phyloP scores from a whole-genome alignment of 2,329 filamentous ascomycete genomes.

The Aspergillus sergii region DNA sequence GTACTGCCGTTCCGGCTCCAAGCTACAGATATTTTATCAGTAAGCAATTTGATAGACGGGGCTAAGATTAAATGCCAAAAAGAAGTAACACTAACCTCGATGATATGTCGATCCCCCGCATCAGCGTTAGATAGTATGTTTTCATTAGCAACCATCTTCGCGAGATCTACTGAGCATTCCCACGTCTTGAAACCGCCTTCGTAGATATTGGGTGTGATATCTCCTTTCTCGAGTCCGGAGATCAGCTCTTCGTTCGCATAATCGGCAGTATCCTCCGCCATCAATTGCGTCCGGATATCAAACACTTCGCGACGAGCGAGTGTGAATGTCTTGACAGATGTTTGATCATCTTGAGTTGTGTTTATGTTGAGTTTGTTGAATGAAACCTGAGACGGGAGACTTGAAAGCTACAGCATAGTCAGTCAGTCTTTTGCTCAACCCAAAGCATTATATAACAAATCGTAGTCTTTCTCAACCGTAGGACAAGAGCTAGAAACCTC shows the following conservation, averaged over 20 bases:
- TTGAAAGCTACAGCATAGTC: conserved; percentile 47
- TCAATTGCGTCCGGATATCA: conserved; percentile 65
- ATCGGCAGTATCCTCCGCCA: conserved; percentile 57
- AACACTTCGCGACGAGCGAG: conserved; percentile 64
- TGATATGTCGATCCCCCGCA: conserved; percentile 41
- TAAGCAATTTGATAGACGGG: background rate
- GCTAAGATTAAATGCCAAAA: background rate
- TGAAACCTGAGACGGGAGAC: conserved; percentile 61
- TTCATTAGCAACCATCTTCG: conserved; percentile 37
- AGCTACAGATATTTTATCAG: conserved; percentile 42
- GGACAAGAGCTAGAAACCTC: background rate
- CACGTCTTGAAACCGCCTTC: conserved; percentile 71
- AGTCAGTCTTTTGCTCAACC: background rate
- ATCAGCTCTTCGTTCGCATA: conserved; percentile 48
- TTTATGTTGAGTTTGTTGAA: conserved; percentile 56
- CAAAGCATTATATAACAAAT: background rate
- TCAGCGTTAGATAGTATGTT: conserved; percentile 10
- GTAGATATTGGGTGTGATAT: conserved; percentile 63
- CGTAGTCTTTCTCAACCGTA: conserved; percentile 10
- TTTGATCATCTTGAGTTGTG: conserved; percentile 19
- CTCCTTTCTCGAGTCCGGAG: conserved; percentile 55
- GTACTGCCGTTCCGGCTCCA: conserved; percentile 66
- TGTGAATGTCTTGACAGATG: conserved; percentile 18
- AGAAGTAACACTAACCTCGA: conserved; percentile 33
- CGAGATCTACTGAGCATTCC: conserved; percentile 66